These are phyloP conservation scores for Calonectria naviculata DNA, from an alignment of 2,329 filamentous ascomycete genomes.

Conservation along the genomic window DNA sequence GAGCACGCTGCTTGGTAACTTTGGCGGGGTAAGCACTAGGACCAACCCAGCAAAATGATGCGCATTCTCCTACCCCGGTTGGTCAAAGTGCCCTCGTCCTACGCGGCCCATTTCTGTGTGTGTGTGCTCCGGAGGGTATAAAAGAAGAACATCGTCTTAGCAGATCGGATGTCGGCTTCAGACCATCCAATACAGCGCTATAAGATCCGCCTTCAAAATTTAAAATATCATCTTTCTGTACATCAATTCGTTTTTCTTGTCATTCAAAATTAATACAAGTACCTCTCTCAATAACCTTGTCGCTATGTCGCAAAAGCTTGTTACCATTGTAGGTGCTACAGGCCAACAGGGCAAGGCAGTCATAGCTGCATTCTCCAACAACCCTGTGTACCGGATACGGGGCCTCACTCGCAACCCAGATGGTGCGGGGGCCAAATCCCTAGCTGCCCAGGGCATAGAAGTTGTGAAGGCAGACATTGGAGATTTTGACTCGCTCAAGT, in stretches of 20 bases:
- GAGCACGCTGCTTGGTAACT: background rate
- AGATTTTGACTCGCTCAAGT: background rate
- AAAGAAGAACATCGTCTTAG: background rate
- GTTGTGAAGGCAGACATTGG: conserved; percentile 8
- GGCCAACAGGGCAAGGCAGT: conserved; percentile 6
- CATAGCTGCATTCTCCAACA: background rate
- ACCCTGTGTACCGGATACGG: background rate
- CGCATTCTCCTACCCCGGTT: background rate
- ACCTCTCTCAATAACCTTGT: too few species aligned
- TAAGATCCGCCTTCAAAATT: too few species aligned
- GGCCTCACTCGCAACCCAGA: conserved; percentile 6
- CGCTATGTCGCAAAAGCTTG: background rate
- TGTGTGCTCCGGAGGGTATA: background rate
- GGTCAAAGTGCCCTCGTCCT: background rate
- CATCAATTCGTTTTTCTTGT: background rate
- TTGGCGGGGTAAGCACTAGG: background rate
- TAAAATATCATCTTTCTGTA: background rate
- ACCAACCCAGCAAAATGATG: background rate
- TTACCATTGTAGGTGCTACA: background rate
- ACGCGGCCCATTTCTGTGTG: too few species aligned
- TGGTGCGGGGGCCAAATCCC: background rate
- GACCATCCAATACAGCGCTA: background rate
- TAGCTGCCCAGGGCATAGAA: background rate
- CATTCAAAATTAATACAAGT: background rate
- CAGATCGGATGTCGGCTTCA: background rate